Evolutionary conservation across 768 basidiomycete species (phyloP).

Genomic region (Suillus placidus): DNA sequence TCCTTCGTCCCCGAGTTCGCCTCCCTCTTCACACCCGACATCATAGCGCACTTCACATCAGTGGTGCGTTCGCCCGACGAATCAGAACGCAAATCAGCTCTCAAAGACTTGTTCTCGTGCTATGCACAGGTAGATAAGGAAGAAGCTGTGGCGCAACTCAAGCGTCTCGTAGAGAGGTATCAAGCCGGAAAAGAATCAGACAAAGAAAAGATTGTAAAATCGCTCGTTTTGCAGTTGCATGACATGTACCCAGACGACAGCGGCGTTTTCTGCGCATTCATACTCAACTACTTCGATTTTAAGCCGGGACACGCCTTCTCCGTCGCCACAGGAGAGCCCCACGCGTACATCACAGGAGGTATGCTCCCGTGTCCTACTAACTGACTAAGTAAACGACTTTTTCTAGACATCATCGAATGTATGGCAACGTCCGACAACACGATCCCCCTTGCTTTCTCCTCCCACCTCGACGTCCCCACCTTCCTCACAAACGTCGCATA

Average conservation of each 20-base stretch:
- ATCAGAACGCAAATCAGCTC: neutral
- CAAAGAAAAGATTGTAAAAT: constrained; percentile 25
- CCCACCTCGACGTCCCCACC: constrained; percentile 86
- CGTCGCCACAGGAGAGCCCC: constrained; percentile 57
- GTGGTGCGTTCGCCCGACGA: neutral
- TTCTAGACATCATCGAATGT: constrained; percentile 60
- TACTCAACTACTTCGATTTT: constrained; percentile 56
- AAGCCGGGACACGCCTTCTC: constrained; percentile 55
- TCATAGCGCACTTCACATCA: neutral
- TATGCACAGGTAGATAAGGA: constrained; percentile 5
- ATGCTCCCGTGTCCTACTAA: neutral
- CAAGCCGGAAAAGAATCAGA: constrained; percentile 13
- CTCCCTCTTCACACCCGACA: constrained; percentile 5
- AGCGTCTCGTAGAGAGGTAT: constrained; percentile 6
- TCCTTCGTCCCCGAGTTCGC: constrained; percentile 11
- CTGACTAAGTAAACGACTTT: neutral
- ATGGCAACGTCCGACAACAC: constrained; percentile 64
- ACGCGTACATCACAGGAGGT: constrained; percentile 63
- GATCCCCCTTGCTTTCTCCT: constrained; percentile 57
- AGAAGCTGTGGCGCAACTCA: neutral
- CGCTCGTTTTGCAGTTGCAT: constrained; percentile 45
- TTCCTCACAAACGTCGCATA: constrained; percentile 84
- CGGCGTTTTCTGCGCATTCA: constrained; percentile 54
- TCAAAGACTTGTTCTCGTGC: constrained; percentile 9
- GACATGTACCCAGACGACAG: constrained; percentile 56